phyloP scores from a whole-genome alignment of 352 stramenopile genomes.

The Phytophthora ohioensis region DNA sequence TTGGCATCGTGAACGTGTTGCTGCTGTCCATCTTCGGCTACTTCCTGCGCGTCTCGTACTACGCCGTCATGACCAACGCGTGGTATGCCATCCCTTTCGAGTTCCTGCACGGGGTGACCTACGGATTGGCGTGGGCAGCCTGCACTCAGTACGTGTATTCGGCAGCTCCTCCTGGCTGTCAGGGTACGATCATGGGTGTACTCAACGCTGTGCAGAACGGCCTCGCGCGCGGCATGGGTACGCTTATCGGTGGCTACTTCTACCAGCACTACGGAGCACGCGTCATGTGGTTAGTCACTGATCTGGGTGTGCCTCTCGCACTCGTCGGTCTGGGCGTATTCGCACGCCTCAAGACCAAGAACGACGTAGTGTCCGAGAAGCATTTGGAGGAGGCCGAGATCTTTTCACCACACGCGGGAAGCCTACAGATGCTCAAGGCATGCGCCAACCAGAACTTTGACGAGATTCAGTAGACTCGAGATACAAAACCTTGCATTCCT shows the following conservation, averaged over 20 bases:
- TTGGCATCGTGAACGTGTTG: slow-evolving; percentile 79
- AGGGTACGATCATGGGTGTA: slow-evolving; percentile 82
- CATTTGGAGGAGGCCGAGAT: slow-evolving; percentile 66
- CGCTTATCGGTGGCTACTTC: slow-evolving; percentile 78
- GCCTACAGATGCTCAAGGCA: slow-evolving; percentile 48
- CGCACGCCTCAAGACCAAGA: slow-evolving; percentile 64
- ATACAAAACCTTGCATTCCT: not conserved
- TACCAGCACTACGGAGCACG: slow-evolving; percentile 75
- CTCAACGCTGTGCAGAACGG: slow-evolving; percentile 84
- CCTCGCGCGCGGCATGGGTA: slow-evolving; percentile 67
- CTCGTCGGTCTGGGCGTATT: slow-evolving; percentile 65
- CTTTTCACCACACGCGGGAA: slow-evolving; percentile 67
- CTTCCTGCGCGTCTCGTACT: slow-evolving; percentile 73
- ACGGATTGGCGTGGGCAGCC: slow-evolving; percentile 76
- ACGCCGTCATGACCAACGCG: slow-evolving; percentile 80
- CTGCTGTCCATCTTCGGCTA: slow-evolving; percentile 78
- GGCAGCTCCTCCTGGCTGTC: slow-evolving; percentile 58
- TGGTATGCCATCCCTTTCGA: slow-evolving; percentile 85
- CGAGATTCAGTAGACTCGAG: slow-evolving; percentile 32
- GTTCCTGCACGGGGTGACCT: slow-evolving; percentile 81
- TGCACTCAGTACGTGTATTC: slow-evolving; percentile 83
- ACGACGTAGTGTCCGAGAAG: slow-evolving; percentile 42
- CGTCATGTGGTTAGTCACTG: slow-evolving; percentile 76
- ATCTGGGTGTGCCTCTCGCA: slow-evolving; percentile 72
- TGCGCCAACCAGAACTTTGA: slow-evolving; percentile 32